These are phyloP conservation scores for Lentinus brumalis DNA, from an alignment of 768 basidiomycete genomes.

Conservation along the genomic window DNA sequence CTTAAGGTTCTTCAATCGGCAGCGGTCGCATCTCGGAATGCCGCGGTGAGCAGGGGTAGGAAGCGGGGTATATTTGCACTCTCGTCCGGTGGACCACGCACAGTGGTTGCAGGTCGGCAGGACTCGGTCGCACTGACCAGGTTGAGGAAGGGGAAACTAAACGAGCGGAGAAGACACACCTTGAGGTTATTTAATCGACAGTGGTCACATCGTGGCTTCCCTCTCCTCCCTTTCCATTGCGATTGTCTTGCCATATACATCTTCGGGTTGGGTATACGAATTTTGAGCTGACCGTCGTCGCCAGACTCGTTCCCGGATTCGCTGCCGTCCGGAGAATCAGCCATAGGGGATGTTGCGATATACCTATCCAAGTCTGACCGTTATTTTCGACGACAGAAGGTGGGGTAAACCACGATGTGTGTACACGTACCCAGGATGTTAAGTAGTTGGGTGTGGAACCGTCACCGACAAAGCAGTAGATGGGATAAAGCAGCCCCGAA, in stretches of 20 bases:
- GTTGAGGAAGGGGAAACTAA: slow-evolving; percentile 12
- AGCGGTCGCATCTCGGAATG: slow-evolving; percentile 73
- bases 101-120: slow-evolving; percentile 74
- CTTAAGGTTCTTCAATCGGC: slow-evolving; percentile 67
- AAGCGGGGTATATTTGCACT: slow-evolving; percentile 72
- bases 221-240: slow-evolving; percentile 73
- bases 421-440: background rate
- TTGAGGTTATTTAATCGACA: slow-evolving; percentile 74
- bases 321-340: slow-evolving; percentile 32
- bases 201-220: slow-evolving; percentile 74
- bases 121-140: slow-evolving; percentile 64
- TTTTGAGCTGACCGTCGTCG: slow-evolving; percentile 48
- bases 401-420: background rate
- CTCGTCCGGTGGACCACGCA: slow-evolving; percentile 60
- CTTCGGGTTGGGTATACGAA: slow-evolving; percentile 68
- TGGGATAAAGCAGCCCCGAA: background rate
- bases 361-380: background rate
- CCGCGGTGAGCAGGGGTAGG: slow-evolving; percentile 77
- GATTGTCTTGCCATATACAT: slow-evolving; percentile 69
- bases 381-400: background rate
- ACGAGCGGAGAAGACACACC: slow-evolving; percentile 41
- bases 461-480: background rate
- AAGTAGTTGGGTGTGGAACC: background rate
- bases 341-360: slow-evolving; percentile 14
- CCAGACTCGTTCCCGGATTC: slow-evolving; percentile 35